These are phyloP conservation scores for Penicillium dipodomyicola DNA, from an alignment of 495 filamentous ascomycete genomes.

Conservation along the genomic window DNA sequence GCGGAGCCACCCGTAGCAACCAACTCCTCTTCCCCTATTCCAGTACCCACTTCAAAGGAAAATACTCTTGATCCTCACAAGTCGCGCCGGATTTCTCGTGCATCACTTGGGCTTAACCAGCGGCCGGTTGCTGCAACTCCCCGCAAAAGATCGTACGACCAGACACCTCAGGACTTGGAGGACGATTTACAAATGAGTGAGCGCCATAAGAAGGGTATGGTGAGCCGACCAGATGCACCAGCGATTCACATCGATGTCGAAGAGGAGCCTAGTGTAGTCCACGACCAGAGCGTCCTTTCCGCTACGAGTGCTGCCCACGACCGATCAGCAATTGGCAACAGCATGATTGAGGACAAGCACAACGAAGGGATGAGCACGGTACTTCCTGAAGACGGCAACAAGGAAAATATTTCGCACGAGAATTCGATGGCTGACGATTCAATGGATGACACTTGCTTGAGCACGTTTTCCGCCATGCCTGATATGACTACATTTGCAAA, in stretches of 20 bases:
- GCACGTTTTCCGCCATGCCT: conserved; percentile 80
- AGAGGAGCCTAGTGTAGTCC: conserved; percentile 30
- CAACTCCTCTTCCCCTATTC: conserved; percentile 5
- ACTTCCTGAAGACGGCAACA: conserved; percentile 30
- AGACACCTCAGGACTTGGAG: conserved; percentile 34
- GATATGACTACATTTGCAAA: conserved; percentile 85
- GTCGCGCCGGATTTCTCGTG: conserved; percentile 12
- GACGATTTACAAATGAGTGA: conserved; percentile 21
- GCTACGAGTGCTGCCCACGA: conserved; percentile 18
- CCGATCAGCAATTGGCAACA: conserved; percentile 31
- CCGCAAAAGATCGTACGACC: conserved; percentile 41
- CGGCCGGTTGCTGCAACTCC: conserved; percentile 24
- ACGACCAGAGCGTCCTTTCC: conserved; percentile 26
- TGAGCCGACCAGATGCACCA: conserved; percentile 23
- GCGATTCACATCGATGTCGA: conserved; percentile 34
- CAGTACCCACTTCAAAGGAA: conserved; percentile 6
- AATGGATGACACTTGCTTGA: conserved; percentile 80
- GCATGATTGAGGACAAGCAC: conserved; percentile 40
- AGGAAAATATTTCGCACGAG: conserved; percentile 26
- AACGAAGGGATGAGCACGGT: conserved; percentile 50
- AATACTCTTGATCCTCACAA: conserved; percentile 16
- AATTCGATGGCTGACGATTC: conserved; percentile 32
- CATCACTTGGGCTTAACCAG: conserved; percentile 15
- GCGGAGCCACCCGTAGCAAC: conserved; percentile 2
- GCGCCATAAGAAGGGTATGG: conserved; percentile 36